phyloP scores from a whole-genome alignment of 306 rosid species.

The Vachellia pachyceras region DNA sequence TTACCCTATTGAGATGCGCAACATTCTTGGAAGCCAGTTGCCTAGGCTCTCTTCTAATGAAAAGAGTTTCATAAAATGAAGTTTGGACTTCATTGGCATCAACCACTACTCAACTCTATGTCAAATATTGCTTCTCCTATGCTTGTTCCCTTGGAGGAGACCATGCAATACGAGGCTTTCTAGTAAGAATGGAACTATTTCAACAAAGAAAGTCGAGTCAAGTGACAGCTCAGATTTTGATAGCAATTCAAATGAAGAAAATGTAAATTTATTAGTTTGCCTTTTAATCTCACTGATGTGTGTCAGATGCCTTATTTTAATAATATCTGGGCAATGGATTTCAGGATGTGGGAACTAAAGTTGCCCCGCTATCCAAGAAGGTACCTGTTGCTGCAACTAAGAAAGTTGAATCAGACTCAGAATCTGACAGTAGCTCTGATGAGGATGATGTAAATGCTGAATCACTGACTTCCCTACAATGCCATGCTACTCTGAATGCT shows the following conservation, averaged over 20 bases:
- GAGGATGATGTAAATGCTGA: slow-evolving; percentile 33
- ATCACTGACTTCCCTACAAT: not conserved
- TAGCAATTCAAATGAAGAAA: slow-evolving; percentile 20
- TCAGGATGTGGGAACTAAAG: not conserved
- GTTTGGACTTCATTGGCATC: slow-evolving; percentile 64
- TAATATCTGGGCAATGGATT: not conserved
- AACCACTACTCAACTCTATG: slow-evolving; percentile 63
- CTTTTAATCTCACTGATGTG: not conserved
- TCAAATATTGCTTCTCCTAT: slow-evolving; percentile 54
- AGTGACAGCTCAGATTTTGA: slow-evolving; percentile 46
- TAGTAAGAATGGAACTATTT: slow-evolving; percentile 36
- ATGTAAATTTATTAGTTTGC: not conserved
- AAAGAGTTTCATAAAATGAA: slow-evolving; percentile 53
- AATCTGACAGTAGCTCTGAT: slow-evolving; percentile 43
- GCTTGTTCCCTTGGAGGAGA: slow-evolving; percentile 44
- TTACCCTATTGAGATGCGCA: slow-evolving; percentile 66
- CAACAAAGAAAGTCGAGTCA: slow-evolving; percentile 29
- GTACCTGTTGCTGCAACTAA: not conserved
- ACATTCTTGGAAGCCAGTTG: slow-evolving; percentile 51
- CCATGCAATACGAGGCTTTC: slow-evolving; percentile 57
- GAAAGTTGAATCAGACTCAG: slow-evolving; percentile 30
- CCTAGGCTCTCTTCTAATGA: slow-evolving; percentile 55
- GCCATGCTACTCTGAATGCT: not conserved
- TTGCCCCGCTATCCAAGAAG: not conserved
- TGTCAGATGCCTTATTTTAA: not conserved